phyloP scores from a whole-genome alignment of 345 rosid species.

The Boechera retrofracta region DNA sequence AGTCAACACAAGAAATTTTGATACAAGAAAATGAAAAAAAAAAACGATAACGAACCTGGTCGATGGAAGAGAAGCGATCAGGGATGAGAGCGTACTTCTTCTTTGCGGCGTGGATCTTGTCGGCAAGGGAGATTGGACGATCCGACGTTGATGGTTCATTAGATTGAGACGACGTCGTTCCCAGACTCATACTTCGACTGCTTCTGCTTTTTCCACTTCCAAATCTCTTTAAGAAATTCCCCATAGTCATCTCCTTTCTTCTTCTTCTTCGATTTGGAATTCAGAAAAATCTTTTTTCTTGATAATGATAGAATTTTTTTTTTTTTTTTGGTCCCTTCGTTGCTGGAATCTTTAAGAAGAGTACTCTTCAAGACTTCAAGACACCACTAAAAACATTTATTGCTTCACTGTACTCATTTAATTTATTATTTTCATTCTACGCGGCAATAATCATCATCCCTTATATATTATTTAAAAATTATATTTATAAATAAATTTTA shows the following conservation, averaged over 20 bases:
- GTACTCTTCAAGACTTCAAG: neutral
- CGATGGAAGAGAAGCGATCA: constrained; percentile 45
- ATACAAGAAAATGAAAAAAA: neutral
- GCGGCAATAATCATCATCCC: neutral
- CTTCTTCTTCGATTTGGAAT: constrained; percentile 20
- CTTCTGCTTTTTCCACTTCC: constrained; percentile 38
- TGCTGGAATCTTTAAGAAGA: neutral
- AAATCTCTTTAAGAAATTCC: constrained; percentile 31
- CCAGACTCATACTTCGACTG: constrained; percentile 4
- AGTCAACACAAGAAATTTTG: constrained; percentile 26
- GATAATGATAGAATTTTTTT: neutral
- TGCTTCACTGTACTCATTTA: constrained; percentile 2
- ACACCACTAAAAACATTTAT: neutral
- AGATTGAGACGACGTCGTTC: constrained; percentile 20
- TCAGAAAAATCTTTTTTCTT: neutral
- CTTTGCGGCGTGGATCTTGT: constrained; percentile 34
- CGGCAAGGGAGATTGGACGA: constrained; percentile 19
- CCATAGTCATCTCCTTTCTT: constrained; percentile 37
- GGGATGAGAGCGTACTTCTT: constrained; percentile 46
- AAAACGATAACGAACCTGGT: constrained; percentile 28
- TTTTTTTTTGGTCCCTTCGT: neutral
- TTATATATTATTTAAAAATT: too few relatives aligned
- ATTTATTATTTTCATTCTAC: neutral
- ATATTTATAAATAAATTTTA: too few relatives aligned
- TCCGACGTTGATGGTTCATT: constrained; percentile 18